These are phyloP conservation scores for Pseudocercospora cruenta DNA, from an alignment of 2,329 filamentous ascomycete species.

Conservation along the genomic window DNA sequence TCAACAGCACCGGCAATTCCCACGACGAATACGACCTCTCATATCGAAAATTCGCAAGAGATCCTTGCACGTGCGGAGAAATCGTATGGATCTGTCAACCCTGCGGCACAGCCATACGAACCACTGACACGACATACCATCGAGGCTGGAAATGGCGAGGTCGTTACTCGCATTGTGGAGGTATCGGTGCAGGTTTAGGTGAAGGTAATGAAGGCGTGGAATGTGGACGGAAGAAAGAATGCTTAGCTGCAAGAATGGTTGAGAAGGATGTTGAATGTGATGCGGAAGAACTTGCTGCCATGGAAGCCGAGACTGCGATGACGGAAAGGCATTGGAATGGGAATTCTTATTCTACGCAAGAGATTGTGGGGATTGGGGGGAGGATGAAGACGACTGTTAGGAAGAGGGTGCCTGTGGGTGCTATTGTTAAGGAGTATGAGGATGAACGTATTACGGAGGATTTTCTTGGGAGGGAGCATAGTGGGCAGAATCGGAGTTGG, in stretches of 20 bases:
- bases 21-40: constrained; percentile 1
- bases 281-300: constrained; percentile 69
- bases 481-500: constrained; percentile 74
- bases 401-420: constrained; percentile 77
- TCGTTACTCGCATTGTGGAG: constrained; percentile 77
- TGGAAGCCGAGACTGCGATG: constrained; percentile 39
- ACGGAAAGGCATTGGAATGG: constrained; percentile 51
- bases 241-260: constrained; percentile 74
- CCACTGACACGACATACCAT: constrained; percentile 61
- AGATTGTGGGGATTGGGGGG: constrained; percentile 89
- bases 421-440: constrained; percentile 82
- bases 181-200: constrained; percentile 82
- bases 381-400: constrained; percentile 87
- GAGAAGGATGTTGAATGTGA: constrained; percentile 87
- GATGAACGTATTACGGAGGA: constrained; percentile 70
- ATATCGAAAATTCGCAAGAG: constrained; percentile 50
- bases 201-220: constrained; percentile 86
- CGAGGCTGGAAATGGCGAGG: constrained; percentile 87
- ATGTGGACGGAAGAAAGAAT: constrained; percentile 77
- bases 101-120: constrained; percentile 73
- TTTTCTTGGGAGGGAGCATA: constrained; percentile 71
- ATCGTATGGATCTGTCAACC: constrained; percentile 84
- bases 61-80: constrained; percentile 61
- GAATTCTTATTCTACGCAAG: constrained; percentile 80
- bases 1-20: background rate